Base-by-base conservation (phyloP, 306 rosid genomes). In the Leucaena leucocephala region DNA sequence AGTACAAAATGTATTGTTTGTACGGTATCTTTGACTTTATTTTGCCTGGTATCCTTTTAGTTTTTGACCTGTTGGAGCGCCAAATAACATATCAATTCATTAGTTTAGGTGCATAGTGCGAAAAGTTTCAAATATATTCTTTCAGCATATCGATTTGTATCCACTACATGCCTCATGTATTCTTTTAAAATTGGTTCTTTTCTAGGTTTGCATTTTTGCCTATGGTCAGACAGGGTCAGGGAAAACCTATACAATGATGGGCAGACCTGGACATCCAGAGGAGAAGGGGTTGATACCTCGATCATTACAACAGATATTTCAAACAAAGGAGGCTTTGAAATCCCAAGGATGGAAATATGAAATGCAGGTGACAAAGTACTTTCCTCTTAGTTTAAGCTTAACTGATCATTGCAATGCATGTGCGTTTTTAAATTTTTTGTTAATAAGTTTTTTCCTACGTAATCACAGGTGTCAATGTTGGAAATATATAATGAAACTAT, bases 211-310 rank as follows among this genome's bases (percentile, higher is more conserved):
- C 82, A 95, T 95, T 73, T 95, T 95, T 68, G 99, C 99, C 71
- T 95, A 95, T 67, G 99, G 99, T 77, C 99, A 95, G 70, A 95
- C 99, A 5, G 97, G 99, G 54, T 95, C 99, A 8, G 99, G 99
- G 48, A 95, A 95, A 88, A 95, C 99, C 34, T 93, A 95, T 79
- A 95, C 99, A 17, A 95, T 95, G 99, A 95, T 95, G 99, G 99
- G 99, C 27, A 84, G 87, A 62, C 97, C 98, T 7, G 98, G 96
- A 81, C 87, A 86, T 63, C 87, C 82, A 44, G 96, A 85, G 64
- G 91, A 85, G 78, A 95, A 91, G 76, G 99, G 99, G 16, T 81
- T 95, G 88, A 93, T 95, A 77, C 98, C 99, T 6, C 99, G 98
- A 57, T 91, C 97, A 0, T 84, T 95, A 61, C 97, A 95, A 83